Evolutionary conservation across 208 protist genomes (phyloP).

Genomic region (Acanthamoeba castellanii): DNA sequence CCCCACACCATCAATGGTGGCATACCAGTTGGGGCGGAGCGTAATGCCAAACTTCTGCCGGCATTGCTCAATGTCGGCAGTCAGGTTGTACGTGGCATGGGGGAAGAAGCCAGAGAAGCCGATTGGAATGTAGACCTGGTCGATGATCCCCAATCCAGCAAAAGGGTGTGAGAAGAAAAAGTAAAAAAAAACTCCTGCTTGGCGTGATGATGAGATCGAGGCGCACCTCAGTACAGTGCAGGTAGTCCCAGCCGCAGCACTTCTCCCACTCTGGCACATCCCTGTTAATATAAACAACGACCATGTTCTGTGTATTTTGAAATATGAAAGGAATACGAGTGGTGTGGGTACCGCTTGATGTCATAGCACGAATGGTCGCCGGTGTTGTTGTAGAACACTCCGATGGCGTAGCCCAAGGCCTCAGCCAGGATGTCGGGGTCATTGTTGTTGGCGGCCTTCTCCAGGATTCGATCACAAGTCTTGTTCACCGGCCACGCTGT

Average conservation of each 20-base stretch:
- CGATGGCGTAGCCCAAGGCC: slow-evolving; percentile 53
- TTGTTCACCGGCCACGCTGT: slow-evolving; percentile 79
- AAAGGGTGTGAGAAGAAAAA: not conserved
- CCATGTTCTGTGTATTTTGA: no score
- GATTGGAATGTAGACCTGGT: slow-evolving; percentile 78
- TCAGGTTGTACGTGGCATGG: not conserved
- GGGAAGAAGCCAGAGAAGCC: slow-evolving; percentile 82
- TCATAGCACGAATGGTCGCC: not conserved
- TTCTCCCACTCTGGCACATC: slow-evolving; percentile 18
- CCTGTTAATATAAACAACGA: not conserved
- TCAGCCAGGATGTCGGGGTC: not conserved
- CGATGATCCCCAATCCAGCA: no score
- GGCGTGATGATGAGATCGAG: no score
- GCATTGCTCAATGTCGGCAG: slow-evolving; percentile 6
- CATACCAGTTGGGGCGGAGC: slow-evolving; percentile 73
- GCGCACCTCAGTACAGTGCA: slow-evolving; percentile 88
- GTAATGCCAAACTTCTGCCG: slow-evolving; percentile 40
- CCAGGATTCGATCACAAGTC: slow-evolving; percentile 74
- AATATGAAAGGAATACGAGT: not conserved
- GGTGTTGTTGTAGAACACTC: slow-evolving; percentile 80
- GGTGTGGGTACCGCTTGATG: not conserved
- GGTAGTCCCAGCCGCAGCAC: slow-evolving; percentile 85
- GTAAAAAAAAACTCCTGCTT: no score
- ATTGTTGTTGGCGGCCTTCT: not conserved
- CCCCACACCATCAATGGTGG: not conserved